These are phyloP conservation scores for Cutaneotrichosporon sp. DNA, from an alignment of 1,284 basidiomycete species.

Conservation along the genomic window DNA sequence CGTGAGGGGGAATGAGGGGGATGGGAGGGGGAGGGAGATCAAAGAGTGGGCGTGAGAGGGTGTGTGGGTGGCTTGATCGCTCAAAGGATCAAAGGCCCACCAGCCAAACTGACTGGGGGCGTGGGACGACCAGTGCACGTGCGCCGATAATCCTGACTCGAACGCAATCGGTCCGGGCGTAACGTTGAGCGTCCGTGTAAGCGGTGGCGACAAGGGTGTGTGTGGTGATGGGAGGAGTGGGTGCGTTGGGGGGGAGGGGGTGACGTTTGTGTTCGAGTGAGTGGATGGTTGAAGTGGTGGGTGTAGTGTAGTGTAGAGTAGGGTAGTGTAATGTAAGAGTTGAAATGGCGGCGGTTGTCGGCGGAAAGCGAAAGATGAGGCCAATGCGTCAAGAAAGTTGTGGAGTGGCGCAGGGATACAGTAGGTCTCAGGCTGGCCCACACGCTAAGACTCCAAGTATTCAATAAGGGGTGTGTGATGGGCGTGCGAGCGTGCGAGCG, in stretches of 20 bases:
- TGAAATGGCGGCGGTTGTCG: neutral
- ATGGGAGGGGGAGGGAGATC: neutral
- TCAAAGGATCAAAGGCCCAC: neutral
- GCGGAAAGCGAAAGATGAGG: constrained; percentile 1
- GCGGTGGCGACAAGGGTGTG: neutral
- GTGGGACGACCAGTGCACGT: neutral
- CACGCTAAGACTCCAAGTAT: no score
- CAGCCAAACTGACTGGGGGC: neutral
- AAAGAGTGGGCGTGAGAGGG: no score
- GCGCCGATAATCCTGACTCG: neutral
- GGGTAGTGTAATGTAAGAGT: neutral
- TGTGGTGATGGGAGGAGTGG: neutral
- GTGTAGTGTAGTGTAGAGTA: no score
- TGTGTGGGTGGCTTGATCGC: neutral
- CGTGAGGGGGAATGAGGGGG: neutral
- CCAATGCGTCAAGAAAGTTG: neutral
- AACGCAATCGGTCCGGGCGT: neutral
- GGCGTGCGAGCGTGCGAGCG: no score
- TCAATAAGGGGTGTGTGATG: no score
- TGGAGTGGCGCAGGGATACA: neutral
- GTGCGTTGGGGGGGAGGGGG: neutral
- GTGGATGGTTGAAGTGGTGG: no score
- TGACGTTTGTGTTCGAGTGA: neutral
- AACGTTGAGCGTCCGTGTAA: neutral
- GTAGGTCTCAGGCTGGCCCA: no score